Conservation (phyloP, 2,329 filamentous ascomycete genomes). For the Corinectria fuckeliana region DNA sequence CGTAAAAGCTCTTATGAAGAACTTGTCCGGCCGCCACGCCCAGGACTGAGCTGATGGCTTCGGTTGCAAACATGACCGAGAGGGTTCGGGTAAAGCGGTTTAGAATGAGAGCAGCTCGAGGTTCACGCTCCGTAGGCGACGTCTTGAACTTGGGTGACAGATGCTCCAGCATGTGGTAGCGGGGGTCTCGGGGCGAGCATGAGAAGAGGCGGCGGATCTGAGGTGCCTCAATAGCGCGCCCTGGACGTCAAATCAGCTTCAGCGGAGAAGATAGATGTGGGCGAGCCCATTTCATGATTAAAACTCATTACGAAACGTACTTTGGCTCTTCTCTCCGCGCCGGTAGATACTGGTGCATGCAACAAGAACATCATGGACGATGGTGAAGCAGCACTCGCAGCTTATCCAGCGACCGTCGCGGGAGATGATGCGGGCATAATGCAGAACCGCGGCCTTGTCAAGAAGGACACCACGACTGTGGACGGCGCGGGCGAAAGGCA, state of each 20-base stretch:
- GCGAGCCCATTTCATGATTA: not conserved
- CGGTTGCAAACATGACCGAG: constrained; percentile 86
- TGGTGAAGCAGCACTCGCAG: constrained; percentile 88
- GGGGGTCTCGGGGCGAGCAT: constrained; percentile 80
- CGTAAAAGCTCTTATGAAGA: constrained; percentile 82
- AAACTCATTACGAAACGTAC: constrained; percentile 57
- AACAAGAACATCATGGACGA: constrained; percentile 87
- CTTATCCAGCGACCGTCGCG: constrained; percentile 74
- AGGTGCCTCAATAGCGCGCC: constrained; percentile 77
- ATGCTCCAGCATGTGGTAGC: constrained; percentile 89
- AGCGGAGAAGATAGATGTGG: not conserved
- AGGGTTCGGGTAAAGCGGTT: constrained; percentile 86
- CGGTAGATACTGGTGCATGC: constrained; percentile 83
- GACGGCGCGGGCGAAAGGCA: constrained; percentile 74
- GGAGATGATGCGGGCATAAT: constrained; percentile 76
- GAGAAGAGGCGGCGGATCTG: constrained; percentile 81
- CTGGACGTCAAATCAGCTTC: constrained; percentile 50
- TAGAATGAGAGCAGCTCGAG: constrained; percentile 81
- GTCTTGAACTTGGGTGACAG: constrained; percentile 80
- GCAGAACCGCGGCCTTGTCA: constrained; percentile 84
- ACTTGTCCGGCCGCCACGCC: constrained; percentile 74
- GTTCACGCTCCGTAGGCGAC: constrained; percentile 72
- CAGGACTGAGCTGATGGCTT: constrained; percentile 75
- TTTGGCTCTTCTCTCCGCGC: constrained; percentile 71
- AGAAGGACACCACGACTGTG: constrained; percentile 76